A percentile compares a stretch with the other conserved stretches of the same genome.
Evolutionary conservation across 805 yeast species (phyloP).

Genomic region (Kockiozyma suomiensis): DNA sequence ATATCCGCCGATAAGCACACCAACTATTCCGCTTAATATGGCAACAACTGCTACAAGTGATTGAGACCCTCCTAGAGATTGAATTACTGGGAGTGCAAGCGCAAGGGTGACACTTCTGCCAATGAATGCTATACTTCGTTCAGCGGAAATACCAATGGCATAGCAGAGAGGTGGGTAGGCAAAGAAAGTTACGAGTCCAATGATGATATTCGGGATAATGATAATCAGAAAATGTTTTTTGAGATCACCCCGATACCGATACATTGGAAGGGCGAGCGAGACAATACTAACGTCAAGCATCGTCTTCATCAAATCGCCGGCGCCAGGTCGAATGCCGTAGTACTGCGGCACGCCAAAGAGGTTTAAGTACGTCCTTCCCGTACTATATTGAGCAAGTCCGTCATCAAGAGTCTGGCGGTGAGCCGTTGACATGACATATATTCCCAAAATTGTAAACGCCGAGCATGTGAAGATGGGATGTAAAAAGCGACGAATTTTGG

Average conservation of each 20-base stretch:
- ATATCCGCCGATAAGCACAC: conserved; percentile 68
- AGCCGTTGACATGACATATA: conserved; percentile 62
- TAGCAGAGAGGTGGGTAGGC: conserved; percentile 71
- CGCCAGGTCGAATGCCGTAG: conserved; percentile 63
- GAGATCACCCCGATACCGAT: conserved; percentile 67
- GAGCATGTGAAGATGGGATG: conserved; percentile 77
- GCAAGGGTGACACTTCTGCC: conserved; percentile 82
- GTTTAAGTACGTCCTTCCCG: conserved; percentile 66
- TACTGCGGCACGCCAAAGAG: conserved; percentile 50
- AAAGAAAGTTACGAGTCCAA: conserved; percentile 62
- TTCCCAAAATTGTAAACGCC: conserved; percentile 61
- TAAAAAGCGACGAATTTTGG: conserved; percentile 52
- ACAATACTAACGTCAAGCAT: conserved; percentile 79
- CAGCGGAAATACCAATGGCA: conserved; percentile 62
- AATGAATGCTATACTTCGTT: conserved; percentile 69
- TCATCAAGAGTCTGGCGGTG: conserved; percentile 45
- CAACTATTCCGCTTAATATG: conserved; percentile 72
- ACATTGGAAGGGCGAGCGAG: conserved; percentile 76
- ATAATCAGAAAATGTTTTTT: conserved; percentile 59
- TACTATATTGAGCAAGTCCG: conserved; percentile 62
- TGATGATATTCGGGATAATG: conserved; percentile 59
- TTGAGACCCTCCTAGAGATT: conserved; percentile 66
- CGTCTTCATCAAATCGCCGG: conserved; percentile 73
- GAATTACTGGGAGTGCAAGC: conserved; percentile 71
- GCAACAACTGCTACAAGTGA: conserved; percentile 79